phyloP scores from a whole-genome alignment of 805 yeast genomes.

The Sugiyamaella valdiviana region DNA sequence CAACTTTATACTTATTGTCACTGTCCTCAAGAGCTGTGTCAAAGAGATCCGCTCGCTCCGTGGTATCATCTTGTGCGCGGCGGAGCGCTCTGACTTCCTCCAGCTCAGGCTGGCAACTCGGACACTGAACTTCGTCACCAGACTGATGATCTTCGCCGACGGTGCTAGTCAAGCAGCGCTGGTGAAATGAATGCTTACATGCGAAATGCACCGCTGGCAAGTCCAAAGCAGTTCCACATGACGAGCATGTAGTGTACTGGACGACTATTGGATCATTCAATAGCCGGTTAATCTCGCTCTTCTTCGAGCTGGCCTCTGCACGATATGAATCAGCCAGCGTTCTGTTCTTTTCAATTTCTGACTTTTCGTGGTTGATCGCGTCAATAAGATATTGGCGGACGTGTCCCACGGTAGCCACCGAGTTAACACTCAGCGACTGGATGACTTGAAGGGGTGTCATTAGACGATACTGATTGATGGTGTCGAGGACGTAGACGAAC shows the following conservation, averaged over 20 bases:
- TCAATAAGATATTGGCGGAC: constrained; percentile 63
- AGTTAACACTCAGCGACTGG: constrained; percentile 56
- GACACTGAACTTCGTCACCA: constrained; percentile 46
- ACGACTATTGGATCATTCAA: constrained; percentile 44
- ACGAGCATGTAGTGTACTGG: constrained; percentile 57
- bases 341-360: constrained; percentile 62
- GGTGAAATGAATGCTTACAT: constrained; percentile 84
- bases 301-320: constrained; percentile 53
- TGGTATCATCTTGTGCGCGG: constrained; percentile 53
- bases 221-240: constrained; percentile 61
- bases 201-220: constrained; percentile 77
- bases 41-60: constrained; percentile 60
- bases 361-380: constrained; percentile 51
- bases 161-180: constrained; percentile 49
- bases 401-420: constrained; percentile 63
- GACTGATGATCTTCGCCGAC: neutral
- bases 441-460: constrained; percentile 73
- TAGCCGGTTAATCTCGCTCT: constrained; percentile 47
- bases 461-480: constrained; percentile 45
- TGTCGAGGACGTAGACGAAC: constrained; percentile 45
- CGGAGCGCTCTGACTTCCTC: constrained; percentile 59
- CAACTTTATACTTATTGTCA: constrained; percentile 62
- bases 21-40: constrained; percentile 45
- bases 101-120: constrained; percentile 65
- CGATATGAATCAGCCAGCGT: constrained; percentile 63